A percentile compares a stretch with the other conserved stretches of the same genome.
phyloP scores from a whole-genome alignment of 78 protist species.

The Dictyostelium intermedium region DNA sequence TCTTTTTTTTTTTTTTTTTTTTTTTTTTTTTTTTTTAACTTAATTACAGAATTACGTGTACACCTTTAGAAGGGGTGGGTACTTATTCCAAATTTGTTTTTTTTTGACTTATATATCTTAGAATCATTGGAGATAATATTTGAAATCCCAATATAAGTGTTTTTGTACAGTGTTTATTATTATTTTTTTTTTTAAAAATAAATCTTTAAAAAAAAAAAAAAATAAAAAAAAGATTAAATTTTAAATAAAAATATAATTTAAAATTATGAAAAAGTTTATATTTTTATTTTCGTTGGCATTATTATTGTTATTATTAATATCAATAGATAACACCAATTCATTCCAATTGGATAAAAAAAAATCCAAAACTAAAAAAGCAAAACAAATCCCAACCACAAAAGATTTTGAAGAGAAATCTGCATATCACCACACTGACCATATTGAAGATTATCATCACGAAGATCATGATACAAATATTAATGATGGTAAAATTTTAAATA shows the following conservation, averaged over 20 bases:
- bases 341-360: not conserved
- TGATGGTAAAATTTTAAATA: not conserved
- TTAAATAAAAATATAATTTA: not conserved
- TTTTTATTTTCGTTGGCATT: not conserved
- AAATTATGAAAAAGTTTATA: not conserved
- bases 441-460: constrained; percentile 10
- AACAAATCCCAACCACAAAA: not conserved
- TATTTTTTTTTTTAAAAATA: not conserved
- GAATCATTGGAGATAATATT: not conserved
- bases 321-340: not conserved
- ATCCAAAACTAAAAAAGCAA: not conserved
- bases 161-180: too few relatives aligned
- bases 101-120: not conserved
- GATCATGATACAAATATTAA: not conserved
- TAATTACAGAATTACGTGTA: not conserved
- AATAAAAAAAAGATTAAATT: not conserved
- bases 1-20: not conserved
- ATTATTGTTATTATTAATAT: not conserved
- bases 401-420: not conserved
- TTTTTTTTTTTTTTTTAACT: too few relatives aligned
- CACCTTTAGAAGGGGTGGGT: not conserved
- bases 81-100: not conserved
- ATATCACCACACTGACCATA: constrained; percentile 7
- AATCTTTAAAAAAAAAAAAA: not conserved
- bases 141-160: not conserved